Base-by-base conservation (phyloP, 169 alveolate species). In the Toxoplasma gondii region DNA sequence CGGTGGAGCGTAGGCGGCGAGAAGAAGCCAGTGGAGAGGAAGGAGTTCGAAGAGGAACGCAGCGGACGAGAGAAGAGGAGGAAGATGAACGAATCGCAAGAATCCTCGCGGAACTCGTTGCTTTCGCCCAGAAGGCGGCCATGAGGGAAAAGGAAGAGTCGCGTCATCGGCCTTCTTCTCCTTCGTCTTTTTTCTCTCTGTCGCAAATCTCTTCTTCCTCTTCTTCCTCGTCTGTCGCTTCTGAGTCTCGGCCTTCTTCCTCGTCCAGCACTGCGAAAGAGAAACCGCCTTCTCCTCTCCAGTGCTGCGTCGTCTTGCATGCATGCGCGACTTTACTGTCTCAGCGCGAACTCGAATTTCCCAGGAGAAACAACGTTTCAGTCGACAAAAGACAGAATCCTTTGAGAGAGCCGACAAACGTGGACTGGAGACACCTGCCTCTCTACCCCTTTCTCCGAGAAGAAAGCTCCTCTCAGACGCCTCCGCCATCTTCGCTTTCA, bases 221-320 rank as follows among this genome's bases (percentile, higher is more conserved):
- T 64, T 31, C 74, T 16, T 64, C n/a, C 74, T n/a, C n/a, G n/a
- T n/a, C n/a, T n/a, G n/a, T n/a, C n/a, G n/a, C n/a, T n/a, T n/a
- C n/a, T n/a, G n/a, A n/a, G n/a, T 64, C 74, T 64, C 74, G n/a
- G 31, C 29, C 74, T 27, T 64, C 74, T 27, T 16, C 31, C 22
- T 16, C 74, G 4, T 64, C 74, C 34, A 19, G 34, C 74, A 12
- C 67, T 53, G 9, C 74, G 74, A 31, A 31, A 31, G 74, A 64
- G 29, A 64, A 64, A 19, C 86, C 19, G 49, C 44, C 90, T 31
- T 39, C 90, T 12, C 90, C 90, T 34, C 7, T 82, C 29, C 90
- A 82, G 90, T 82, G 90, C 67, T 82, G 67, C 24, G 67, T 82
- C 67, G 90, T 41, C 4, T 49, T 82, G 44, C 90, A 44, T 24